Conservation (phyloP, 768 basidiomycete genomes). For the Hydnomerulius pinastri region DNA sequence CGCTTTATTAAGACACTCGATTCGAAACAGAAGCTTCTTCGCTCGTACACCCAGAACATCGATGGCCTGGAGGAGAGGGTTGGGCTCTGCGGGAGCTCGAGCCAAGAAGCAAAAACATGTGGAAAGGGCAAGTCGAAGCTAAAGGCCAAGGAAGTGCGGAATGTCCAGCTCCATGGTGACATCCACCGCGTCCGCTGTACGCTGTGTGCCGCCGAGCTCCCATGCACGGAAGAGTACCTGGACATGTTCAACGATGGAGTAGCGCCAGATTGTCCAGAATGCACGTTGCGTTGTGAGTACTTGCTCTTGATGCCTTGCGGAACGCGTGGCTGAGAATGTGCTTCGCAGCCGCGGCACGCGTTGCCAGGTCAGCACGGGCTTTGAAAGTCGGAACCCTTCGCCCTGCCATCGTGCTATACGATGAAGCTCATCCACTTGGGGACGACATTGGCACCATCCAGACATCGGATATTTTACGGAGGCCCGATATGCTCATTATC, state of each 20-base stretch:
- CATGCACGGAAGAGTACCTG: conserved; percentile 65
- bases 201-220: conserved; percentile 78
- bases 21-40: conserved; percentile 76
- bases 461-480: conserved; percentile 68
- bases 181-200: conserved; percentile 89
- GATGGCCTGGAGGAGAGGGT: conserved; percentile 88
- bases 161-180: conserved; percentile 93
- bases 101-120: conserved; percentile 46
- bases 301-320: conserved; percentile 1
- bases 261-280: conserved; percentile 88
- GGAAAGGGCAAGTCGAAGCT: conserved; percentile 74
- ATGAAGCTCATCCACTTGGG: conserved; percentile 89
- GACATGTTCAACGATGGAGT: conserved; percentile 64
- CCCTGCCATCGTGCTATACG: conserved; percentile 93
- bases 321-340: conserved; percentile 7
- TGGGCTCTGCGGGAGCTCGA: conserved; percentile 71
- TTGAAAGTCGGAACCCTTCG: conserved; percentile 83
- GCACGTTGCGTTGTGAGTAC: conserved; percentile 73
- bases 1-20: conserved; percentile 85
- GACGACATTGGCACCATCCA: conserved; percentile 90
- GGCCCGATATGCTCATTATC: conserved; percentile 91
- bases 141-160: conserved; percentile 71
- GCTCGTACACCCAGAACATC: conserved; percentile 97
- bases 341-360: conserved; percentile 67
- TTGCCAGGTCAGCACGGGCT: conserved; percentile 81